These are phyloP conservation scores for Macrolepiota albuminosa DNA, from an alignment of 768 basidiomycete species.

Conservation along the genomic window DNA sequence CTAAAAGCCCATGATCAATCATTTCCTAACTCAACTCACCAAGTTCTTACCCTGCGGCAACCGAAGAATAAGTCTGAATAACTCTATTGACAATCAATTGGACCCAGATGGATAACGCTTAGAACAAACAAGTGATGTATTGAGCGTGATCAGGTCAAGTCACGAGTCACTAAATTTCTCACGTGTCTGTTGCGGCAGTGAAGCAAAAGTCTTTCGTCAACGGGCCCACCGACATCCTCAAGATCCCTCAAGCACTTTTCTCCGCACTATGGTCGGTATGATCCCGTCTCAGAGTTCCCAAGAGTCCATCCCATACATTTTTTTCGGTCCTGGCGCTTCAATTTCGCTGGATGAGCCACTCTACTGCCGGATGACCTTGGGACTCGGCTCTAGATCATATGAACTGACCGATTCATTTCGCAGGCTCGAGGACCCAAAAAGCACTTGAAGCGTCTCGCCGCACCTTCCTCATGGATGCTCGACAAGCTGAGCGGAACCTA, in stretches of 20 bases:
- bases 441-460: slow-evolving; percentile 95
- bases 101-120: not conserved
- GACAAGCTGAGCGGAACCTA: slow-evolving; percentile 97
- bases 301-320: slow-evolving; percentile 17
- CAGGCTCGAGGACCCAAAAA: slow-evolving; percentile 98
- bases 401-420: slow-evolving; percentile 22
- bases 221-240: slow-evolving; percentile 41
- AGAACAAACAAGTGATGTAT: not conserved
- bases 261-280: slow-evolving; percentile 44
- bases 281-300: slow-evolving; percentile 17
- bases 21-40: too few relatives aligned
- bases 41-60: not conserved
- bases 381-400: slow-evolving; percentile 6
- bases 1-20: not conserved
- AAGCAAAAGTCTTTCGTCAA: slow-evolving; percentile 35
- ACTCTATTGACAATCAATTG: not conserved
- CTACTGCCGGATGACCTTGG: slow-evolving; percentile 35
- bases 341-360: slow-evolving; percentile 34
- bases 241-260: slow-evolving; percentile 37
- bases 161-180: slow-evolving; percentile 26
- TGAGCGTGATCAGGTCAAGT: not conserved
- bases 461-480: slow-evolving; percentile 99
- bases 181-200: slow-evolving; percentile 24
- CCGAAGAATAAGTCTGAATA: too few relatives aligned
- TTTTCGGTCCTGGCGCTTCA: slow-evolving; percentile 15